Conservation (phyloP, 176 grass and related monocot species). For the Lolium multiflorum region DNA sequence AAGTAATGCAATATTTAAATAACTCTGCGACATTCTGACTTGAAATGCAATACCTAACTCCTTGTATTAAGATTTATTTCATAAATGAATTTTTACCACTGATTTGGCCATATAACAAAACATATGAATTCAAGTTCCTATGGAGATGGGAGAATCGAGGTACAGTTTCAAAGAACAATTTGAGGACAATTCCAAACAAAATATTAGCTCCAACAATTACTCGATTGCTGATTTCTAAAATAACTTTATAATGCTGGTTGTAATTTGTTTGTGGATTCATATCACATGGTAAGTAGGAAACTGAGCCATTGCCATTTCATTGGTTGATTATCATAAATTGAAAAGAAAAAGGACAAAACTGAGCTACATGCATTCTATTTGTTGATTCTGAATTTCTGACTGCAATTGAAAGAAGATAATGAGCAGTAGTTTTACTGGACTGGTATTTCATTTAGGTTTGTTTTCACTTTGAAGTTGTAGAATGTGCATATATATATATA, state of each 20-base stretch:
- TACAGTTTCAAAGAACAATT: not conserved
- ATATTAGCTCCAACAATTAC: not conserved
- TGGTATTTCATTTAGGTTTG: not conserved
- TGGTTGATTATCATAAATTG: not conserved
- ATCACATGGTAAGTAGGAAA: not conserved
- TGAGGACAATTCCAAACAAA: conserved; percentile 1
- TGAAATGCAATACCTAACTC: not conserved
- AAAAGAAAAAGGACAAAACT: not conserved
- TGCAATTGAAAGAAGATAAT: not conserved
- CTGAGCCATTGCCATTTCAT: not conserved
- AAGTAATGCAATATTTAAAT: conserved; percentile 8
- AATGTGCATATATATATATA: conserved; percentile 9
- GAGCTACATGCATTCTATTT: not conserved
- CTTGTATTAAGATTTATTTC: not conserved
- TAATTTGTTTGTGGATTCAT: not conserved
- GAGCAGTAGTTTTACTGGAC: not conserved
- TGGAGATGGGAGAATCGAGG: not conserved
- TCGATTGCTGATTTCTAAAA: conserved; percentile 1
- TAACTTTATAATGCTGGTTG: not conserved
- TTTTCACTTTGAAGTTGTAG: not conserved
- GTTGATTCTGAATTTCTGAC: not conserved
- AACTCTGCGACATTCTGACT: not conserved
- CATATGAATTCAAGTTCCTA: conserved; percentile 1
- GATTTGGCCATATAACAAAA: not conserved
- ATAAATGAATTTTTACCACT: not conserved